Conservation (phyloP, 2,329 filamentous ascomycete genomes). For the Fusarium clavum region DNA sequence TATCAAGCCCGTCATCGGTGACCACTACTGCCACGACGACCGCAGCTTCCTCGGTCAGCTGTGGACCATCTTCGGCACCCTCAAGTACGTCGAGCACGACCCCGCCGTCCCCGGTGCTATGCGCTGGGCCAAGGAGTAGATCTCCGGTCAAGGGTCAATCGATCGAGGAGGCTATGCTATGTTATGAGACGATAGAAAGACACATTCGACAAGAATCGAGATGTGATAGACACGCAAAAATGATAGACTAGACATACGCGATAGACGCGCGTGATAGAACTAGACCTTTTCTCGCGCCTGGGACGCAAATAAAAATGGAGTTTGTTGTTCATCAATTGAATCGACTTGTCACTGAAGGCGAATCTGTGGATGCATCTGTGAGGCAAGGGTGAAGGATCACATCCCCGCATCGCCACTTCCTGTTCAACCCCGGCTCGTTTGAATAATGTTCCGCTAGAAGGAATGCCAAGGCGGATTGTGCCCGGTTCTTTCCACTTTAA, state of each 20-base stretch:
- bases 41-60: conserved; percentile 48
- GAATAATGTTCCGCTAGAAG: conserved; percentile 12
- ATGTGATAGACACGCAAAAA: conserved; percentile 26
- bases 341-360: neutral
- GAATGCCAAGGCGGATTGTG: neutral
- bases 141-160: conserved; percentile 6
- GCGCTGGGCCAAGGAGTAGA: conserved; percentile 47
- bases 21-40: conserved; percentile 76
- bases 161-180: neutral
- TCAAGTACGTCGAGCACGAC: conserved; percentile 49
- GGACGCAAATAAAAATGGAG: conserved; percentile 28
- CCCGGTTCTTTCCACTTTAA: neutral
- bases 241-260: conserved; percentile 35
- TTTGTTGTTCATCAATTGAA: conserved; percentile 18
- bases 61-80: conserved; percentile 46
- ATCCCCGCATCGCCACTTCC: conserved; percentile 7
- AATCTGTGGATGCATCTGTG: neutral
- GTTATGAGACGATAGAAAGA: conserved; percentile 22
- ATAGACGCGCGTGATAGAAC: conserved; percentile 31
- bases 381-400: neutral
- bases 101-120: conserved; percentile 40
- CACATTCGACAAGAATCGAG: conserved; percentile 11
- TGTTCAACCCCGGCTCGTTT: neutral
- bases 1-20: conserved; percentile 91
- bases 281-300: conserved; percentile 25